Percentiles rank a stretch among this genome's conserved stretches.
Evolutionary conservation across 1,139 yeast genomes (phyloP).

Genomic region (Diutina pseudorugosa): DNA sequence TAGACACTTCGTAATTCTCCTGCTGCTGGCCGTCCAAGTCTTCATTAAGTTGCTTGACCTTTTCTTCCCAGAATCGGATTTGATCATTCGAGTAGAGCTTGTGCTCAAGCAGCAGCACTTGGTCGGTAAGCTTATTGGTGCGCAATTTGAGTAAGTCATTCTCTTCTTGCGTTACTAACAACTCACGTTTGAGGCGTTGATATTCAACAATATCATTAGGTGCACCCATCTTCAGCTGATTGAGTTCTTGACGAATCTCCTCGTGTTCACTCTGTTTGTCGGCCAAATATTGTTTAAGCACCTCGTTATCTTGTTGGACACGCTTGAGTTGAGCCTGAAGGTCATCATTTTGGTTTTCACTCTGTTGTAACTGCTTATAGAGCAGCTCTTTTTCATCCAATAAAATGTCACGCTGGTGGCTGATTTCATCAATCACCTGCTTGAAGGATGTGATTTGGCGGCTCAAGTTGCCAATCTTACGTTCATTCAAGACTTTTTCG

Average conservation of each 20-base stretch:
- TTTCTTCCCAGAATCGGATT: conserved; percentile 32
- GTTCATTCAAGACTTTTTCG: conserved; percentile 32
- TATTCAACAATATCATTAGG: background rate
- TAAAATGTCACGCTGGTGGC: conserved; percentile 14
- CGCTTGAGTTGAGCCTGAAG: background rate
- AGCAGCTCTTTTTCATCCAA: conserved; percentile 33
- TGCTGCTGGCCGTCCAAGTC: conserved; percentile 21
- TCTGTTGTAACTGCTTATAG: conserved; percentile 19
- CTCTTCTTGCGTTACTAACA: conserved; percentile 27
- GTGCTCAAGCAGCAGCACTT: conserved; percentile 25
- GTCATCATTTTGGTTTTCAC: conserved; percentile 16
- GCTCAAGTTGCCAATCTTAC: conserved; percentile 32
- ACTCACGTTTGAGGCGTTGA: background rate
- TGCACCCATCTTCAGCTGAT: background rate
- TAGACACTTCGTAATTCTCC: conserved; percentile 10
- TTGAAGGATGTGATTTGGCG: conserved; percentile 42
- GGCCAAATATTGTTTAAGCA: background rate
- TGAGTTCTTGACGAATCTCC: conserved; percentile 1
- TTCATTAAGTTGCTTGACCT: conserved; percentile 20
- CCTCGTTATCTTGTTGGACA: background rate
- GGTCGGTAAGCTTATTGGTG: conserved; percentile 22
- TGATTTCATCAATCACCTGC: conserved; percentile 34
- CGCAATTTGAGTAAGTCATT: conserved; percentile 28
- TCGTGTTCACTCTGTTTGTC: conserved; percentile 2
- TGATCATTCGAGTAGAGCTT: conserved; percentile 35